Evolutionary conservation across 148 eudicot genomes (phyloP).

Genomic region (Vaccinium myrtillus): DNA sequence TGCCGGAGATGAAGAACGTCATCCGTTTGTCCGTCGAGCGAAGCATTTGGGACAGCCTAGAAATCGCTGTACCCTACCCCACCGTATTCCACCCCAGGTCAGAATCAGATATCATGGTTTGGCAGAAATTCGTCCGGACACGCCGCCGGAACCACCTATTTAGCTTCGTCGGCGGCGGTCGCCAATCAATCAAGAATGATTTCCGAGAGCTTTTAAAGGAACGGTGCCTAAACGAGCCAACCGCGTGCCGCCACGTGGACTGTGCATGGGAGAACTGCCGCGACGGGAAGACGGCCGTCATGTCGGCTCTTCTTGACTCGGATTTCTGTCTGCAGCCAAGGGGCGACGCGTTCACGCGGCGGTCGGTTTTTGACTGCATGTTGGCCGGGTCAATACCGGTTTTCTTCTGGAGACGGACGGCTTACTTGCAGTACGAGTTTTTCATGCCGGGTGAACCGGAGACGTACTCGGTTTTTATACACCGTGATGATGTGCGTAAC

Average conservation of each 20-base stretch:
- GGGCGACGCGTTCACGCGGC: slow-evolving; percentile 50
- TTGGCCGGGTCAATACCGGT: slow-evolving; percentile 41
- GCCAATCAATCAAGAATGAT: slow-evolving; percentile 31
- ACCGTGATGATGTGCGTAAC: background rate
- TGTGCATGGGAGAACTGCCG: slow-evolving; percentile 35
- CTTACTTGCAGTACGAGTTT: slow-evolving; percentile 77
- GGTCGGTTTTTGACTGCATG: slow-evolving; percentile 57
- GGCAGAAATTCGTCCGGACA: slow-evolving; percentile 59
- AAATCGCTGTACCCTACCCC: slow-evolving; percentile 74
- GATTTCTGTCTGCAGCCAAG: slow-evolving; percentile 60
- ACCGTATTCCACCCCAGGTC: slow-evolving; percentile 74
- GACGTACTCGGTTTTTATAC: slow-evolving; percentile 55
- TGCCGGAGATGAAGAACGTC: slow-evolving; percentile 50
- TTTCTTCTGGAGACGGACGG: slow-evolving; percentile 71
- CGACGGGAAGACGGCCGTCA: slow-evolving; percentile 27
- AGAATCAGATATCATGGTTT: slow-evolving; percentile 34
- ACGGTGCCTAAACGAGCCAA: slow-evolving; percentile 29
- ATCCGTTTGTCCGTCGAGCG: slow-evolving; percentile 57
- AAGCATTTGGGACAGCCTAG: slow-evolving; percentile 56
- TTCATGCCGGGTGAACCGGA: slow-evolving; percentile 66
- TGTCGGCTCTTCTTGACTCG: slow-evolving; percentile 33
- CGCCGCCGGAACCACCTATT: slow-evolving; percentile 40
- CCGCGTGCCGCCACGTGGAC: slow-evolving; percentile 40
- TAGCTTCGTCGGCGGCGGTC: slow-evolving; percentile 38
- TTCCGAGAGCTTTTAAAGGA: slow-evolving; percentile 28